A percentile compares a stretch with the other conserved stretches of the same genome.
These are phyloP conservation scores for Thelonectria olida DNA, from an alignment of 2,329 filamentous ascomycete species.

Conservation along the genomic window DNA sequence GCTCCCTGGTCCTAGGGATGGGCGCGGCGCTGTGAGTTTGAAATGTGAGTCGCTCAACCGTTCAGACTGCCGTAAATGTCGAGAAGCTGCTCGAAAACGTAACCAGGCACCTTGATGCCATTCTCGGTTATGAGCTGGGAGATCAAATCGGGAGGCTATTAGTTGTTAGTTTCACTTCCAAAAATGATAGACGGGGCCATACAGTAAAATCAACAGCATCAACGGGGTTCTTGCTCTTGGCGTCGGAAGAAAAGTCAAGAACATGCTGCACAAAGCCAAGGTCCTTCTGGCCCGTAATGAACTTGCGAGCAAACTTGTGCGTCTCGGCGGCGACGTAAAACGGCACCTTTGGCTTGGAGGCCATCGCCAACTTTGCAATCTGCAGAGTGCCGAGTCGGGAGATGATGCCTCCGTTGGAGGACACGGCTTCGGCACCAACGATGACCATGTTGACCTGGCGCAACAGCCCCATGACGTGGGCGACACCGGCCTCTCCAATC, in stretches of 20 bases:
- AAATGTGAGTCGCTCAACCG: constrained; percentile 35
- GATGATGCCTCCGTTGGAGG: constrained; percentile 93
- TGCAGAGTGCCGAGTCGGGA: constrained; percentile 87
- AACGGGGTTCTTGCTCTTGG: constrained; percentile 53
- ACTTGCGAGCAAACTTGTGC: constrained; percentile 94
- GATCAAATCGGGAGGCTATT: constrained; percentile 72
- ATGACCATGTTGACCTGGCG: constrained; percentile 72
- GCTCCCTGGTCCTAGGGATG: background rate
- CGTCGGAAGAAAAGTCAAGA: constrained; percentile 74
- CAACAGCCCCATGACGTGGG: constrained; percentile 72
- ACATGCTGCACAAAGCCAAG: constrained; percentile 81
- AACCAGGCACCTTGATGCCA: constrained; percentile 74
- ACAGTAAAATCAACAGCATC: constrained; percentile 78
- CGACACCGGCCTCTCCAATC: constrained; percentile 69
- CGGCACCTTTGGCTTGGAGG: constrained; percentile 73
- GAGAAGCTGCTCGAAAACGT: constrained; percentile 76
- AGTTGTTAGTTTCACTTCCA: background rate
- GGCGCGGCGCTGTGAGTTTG: constrained; percentile 23
- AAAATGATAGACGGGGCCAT: constrained; percentile 37
- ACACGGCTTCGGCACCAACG: constrained; percentile 83
- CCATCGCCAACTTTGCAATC: constrained; percentile 84
- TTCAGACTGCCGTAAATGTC: constrained; percentile 64
- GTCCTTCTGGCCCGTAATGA: constrained; percentile 83
- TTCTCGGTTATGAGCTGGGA: constrained; percentile 80
- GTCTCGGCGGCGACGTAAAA: constrained; percentile 95